Evolutionary conservation across 108 stramenopile genomes (phyloP).

Genomic region (Cyclotella cryptica): DNA sequence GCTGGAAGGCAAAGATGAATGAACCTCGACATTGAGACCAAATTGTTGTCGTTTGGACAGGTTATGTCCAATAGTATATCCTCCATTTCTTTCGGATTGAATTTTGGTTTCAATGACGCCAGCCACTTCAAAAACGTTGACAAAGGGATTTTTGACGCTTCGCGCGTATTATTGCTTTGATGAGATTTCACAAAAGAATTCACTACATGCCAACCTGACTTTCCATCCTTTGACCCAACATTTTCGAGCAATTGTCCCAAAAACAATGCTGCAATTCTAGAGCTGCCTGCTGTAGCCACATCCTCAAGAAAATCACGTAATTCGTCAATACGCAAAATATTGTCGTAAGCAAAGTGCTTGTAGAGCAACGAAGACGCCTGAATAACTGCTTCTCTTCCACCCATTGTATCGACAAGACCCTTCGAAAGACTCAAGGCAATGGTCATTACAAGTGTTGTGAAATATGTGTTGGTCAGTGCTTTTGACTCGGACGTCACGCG

Average conservation of each 20-base stretch:
- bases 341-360: conserved; percentile 4
- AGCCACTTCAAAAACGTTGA: conserved; percentile 17
- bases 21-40: conserved; percentile 21
- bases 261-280: conserved; percentile 7
- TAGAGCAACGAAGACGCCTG: not conserved
- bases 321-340: not conserved
- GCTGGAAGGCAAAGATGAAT: conserved; percentile 6
- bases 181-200: conserved; percentile 10
- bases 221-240: not conserved
- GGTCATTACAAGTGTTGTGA: not conserved
- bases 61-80: conserved; percentile 1
- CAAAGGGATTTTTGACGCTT: not conserved
- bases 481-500: not conserved
- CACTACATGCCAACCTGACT: not conserved
- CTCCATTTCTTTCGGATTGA: conserved; percentile 5
- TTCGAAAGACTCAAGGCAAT: conserved; percentile 8
- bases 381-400: conserved; percentile 3
- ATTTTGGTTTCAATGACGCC: conserved; percentile 21
- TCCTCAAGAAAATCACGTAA: not conserved
- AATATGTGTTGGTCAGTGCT: not conserved
- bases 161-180: not conserved
- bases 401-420: conserved; percentile 3
- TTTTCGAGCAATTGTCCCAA: conserved; percentile 18
- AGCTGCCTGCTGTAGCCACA: not conserved
- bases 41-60: not conserved